Evolutionary conservation across 805 yeast genomes (phyloP).

Genomic region (Kurtzmaniella fragi): DNA sequence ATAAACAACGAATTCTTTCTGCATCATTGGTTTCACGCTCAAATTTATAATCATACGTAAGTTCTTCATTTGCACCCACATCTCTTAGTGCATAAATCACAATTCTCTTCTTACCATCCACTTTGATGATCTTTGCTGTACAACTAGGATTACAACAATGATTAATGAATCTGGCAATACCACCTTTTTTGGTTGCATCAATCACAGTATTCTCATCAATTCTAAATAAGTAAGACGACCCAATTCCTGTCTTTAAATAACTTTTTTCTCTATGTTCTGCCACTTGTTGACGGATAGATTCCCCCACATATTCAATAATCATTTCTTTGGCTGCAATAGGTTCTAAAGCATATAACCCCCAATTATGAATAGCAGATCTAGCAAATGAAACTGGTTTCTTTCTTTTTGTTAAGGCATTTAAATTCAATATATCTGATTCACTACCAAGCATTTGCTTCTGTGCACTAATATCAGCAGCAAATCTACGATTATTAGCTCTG

Average conservation of each 20-base stretch:
- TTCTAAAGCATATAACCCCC: constrained; percentile 96
- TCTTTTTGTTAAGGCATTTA: constrained; percentile 84
- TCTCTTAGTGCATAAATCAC: constrained; percentile 91
- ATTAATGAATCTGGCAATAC: constrained; percentile 93
- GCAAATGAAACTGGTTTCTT: constrained; percentile 96
- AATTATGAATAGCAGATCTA: constrained; percentile 92
- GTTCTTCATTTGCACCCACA: constrained; percentile 81
- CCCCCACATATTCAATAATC: constrained; percentile 98
- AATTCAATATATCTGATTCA: constrained; percentile 73
- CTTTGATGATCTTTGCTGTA: constrained; percentile 93
- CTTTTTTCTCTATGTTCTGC: constrained; percentile 89
- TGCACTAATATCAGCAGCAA: constrained; percentile 84
- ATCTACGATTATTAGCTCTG: constrained; percentile 80
- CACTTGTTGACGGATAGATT: constrained; percentile 85
- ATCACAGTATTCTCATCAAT: constrained; percentile 92
- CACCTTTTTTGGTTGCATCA: constrained; percentile 97
- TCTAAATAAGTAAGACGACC: constrained; percentile 88
- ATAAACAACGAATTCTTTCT: constrained; percentile 83
- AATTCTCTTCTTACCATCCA: constrained; percentile 88
- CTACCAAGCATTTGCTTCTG: constrained; percentile 73
- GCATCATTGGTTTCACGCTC: constrained; percentile 86
- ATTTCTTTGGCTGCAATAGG: constrained; percentile 94
- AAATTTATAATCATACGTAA: constrained; percentile 94
- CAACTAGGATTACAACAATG: constrained; percentile 98
- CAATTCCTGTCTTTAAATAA: constrained; percentile 86